Evolutionary conservation across 2,329 filamentous ascomycete species (phyloP).

Genomic region (Trichophyton equinum): DNA sequence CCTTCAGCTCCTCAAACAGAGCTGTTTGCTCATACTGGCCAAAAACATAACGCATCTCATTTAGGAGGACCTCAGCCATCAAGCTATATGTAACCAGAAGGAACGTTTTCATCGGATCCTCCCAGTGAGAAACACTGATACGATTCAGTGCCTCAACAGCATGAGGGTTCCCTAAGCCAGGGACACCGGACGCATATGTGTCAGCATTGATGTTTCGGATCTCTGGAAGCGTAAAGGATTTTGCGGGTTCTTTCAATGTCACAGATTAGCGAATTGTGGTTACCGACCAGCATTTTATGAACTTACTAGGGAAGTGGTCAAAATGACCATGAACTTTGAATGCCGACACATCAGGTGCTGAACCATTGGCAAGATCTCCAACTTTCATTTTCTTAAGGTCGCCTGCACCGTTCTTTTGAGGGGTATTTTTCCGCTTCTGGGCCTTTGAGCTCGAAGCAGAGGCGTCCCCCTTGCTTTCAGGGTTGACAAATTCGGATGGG

Average conservation of each 20-base stretch:
- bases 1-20: slow-evolving; percentile 24
- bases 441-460: too few species aligned
- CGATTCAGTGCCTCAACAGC: slow-evolving; percentile 48
- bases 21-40: slow-evolving; percentile 24
- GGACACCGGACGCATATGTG: slow-evolving; percentile 46
- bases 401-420: not conserved
- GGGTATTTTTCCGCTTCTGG: not conserved
- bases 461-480: not conserved
- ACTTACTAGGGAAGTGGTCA: not conserved
- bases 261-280: not conserved
- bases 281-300: too few species aligned
- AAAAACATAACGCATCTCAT: slow-evolving; percentile 34
- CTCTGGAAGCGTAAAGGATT: slow-evolving; percentile 21
- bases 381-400: not conserved
- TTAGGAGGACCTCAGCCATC: slow-evolving; percentile 28
- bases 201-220: slow-evolving; percentile 45
- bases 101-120: slow-evolving; percentile 37
- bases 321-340: not conserved
- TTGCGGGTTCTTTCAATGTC: slow-evolving; percentile 10
- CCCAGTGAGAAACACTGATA: slow-evolving; percentile 48
- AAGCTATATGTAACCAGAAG: slow-evolving; percentile 21
- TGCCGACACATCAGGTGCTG: not conserved
- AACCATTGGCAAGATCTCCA: not conserved
- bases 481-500: not conserved
- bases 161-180: slow-evolving; percentile 46